These are phyloP conservation scores for Lithohypha guttulata DNA, from an alignment of 2,329 filamentous ascomycete species.

Conservation along the genomic window DNA sequence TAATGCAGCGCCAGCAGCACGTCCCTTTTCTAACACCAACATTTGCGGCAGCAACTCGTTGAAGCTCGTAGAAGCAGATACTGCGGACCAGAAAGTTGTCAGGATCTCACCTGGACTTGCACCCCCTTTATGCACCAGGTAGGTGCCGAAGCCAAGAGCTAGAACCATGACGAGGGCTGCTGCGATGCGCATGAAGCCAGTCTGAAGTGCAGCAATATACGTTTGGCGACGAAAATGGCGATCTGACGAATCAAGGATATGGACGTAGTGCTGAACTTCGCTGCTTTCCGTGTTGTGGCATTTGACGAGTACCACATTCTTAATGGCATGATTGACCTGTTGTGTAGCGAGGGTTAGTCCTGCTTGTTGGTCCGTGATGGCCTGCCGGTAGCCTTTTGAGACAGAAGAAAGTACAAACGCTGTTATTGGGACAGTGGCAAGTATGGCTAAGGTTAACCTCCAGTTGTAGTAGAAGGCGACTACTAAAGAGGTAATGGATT, in stretches of 20 bases:
- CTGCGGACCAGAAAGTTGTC: slow-evolving; percentile 73
- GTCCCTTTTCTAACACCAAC: slow-evolving; percentile 67
- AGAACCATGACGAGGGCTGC: slow-evolving; percentile 70
- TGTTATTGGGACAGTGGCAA: slow-evolving; percentile 62
- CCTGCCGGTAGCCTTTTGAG: slow-evolving; percentile 50
- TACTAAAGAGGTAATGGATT: slow-evolving; percentile 52
- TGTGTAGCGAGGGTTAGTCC: slow-evolving; percentile 63
- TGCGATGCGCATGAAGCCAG: slow-evolving; percentile 62
- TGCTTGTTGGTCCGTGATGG: slow-evolving; percentile 57
- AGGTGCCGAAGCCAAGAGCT: slow-evolving; percentile 12
- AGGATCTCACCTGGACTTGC: slow-evolving; percentile 57
- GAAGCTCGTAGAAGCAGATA: slow-evolving; percentile 65
- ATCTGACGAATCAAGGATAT: slow-evolving; percentile 48
- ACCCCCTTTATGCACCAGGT: slow-evolving; percentile 51
- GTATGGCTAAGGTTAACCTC: slow-evolving; percentile 69
- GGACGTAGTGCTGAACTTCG: slow-evolving; percentile 57
- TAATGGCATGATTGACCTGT: slow-evolving; percentile 56
- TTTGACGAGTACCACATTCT: slow-evolving; percentile 75
- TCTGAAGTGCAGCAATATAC: slow-evolving; percentile 57
- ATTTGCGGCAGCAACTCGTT: slow-evolving; percentile 66
- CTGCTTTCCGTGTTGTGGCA: slow-evolving; percentile 65
- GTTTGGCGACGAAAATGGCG: slow-evolving; percentile 58
- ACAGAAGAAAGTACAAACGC: slow-evolving; percentile 49
- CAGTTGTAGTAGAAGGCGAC: slow-evolving; percentile 73
- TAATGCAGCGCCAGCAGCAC: slow-evolving; percentile 58